These are phyloP conservation scores for Backusella tuberculispora DNA, from an alignment of 192 early-diverging fungal species.

Conservation along the genomic window DNA sequence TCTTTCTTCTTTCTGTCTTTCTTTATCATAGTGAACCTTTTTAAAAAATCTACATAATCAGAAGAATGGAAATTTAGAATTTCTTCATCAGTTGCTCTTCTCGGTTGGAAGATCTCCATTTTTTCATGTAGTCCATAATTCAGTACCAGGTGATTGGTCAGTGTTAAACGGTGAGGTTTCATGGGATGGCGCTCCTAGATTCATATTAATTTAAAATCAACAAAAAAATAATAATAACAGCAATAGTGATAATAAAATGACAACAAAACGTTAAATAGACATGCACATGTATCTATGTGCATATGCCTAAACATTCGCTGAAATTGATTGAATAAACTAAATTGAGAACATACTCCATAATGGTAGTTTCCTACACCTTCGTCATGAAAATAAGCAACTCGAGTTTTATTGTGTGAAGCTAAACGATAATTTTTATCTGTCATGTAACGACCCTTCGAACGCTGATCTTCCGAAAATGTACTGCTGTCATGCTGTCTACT, in stretches of 20 bases:
- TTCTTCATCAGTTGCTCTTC: constrained; percentile 84
- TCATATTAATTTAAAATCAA: neutral
- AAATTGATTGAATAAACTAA: no score
- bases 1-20: no score
- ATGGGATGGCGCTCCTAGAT: constrained; percentile 72
- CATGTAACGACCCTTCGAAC: constrained; percentile 26
- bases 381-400: constrained; percentile 77
- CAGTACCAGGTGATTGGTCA: constrained; percentile 93
- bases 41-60: constrained; percentile 97
- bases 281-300: no score
- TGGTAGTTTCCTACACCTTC: constrained; percentile 81
- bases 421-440: constrained; percentile 24
- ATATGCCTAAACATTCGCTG: neutral
- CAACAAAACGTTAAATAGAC: no score
- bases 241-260: no score
- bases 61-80: constrained; percentile 95
- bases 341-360: constrained; percentile 57
- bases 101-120: constrained; percentile 86
- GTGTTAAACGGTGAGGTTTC: constrained; percentile 92
- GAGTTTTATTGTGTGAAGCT: constrained; percentile 59
- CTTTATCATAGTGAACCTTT: constrained; percentile 50
- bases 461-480: constrained; percentile 36
- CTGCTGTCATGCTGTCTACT: neutral
- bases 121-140: constrained; percentile 92
- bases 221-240: neutral